Evolutionary conservation across 2,329 filamentous ascomycete genomes (phyloP), one percentile per base, ranked within the genome.

Genomic region (Acephala macrosclerotiorum): DNA sequence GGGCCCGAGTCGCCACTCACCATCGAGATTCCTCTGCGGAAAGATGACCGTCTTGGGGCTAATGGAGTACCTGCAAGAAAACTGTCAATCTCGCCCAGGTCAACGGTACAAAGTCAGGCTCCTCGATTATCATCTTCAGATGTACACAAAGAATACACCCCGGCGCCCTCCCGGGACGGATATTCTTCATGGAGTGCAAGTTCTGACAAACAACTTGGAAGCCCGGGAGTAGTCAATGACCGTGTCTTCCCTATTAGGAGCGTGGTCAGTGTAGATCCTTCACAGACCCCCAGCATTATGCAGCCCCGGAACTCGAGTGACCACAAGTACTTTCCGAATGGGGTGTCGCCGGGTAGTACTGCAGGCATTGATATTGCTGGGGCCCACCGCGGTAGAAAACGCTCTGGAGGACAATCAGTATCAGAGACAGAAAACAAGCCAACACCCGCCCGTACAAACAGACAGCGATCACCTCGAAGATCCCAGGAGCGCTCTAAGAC

Each of bases 231-330:
- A 20, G 18, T 20, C 5, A 63, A 40, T 20, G 74, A 74, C 60
- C 67, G 74, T 16, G 71, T 75, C 1, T 75, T 73, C 55, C 74
- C 74, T 9, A 74, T 75, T 25, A 64, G 71, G 35, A 75, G 73
- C 61, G 73, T 74, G 29, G 70, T 74, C 29, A 71, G 71, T 55
- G 73, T 74, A 35, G 73, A 72, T 63, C 53, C 70, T 51, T 58
- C 71, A 2, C 71, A 73, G 36, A 74, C 73, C 14, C 70, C 73
- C 58, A 61, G 59, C 35, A 63, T 45, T 2, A 40, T 66, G 7
- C 60, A 69, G 58, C 53, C 47, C 3, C 69, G 69, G 47, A 66
- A 60, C 16, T 65, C 64, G 3, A 22, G 62, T 16, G 72, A 74
- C 20, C 65, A 64, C 16, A 56, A 70, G 22, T 74, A 74, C 53